These are phyloP conservation scores for Seminavis robusta DNA, from an alignment of 108 stramenopile species.

Conservation along the genomic window DNA sequence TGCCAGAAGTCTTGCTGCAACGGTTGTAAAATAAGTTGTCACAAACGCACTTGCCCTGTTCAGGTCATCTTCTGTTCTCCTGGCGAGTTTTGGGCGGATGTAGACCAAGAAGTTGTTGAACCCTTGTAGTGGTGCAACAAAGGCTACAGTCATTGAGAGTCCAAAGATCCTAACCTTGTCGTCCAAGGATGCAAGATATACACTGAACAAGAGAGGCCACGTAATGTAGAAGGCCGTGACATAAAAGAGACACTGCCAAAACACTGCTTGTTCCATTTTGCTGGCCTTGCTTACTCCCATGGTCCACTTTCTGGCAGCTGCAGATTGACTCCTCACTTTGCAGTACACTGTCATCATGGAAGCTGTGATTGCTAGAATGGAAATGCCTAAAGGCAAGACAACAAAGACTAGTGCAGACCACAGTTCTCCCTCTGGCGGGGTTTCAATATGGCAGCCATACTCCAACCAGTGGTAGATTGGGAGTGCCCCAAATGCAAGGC, in stretches of 20 bases:
- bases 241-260: neutral
- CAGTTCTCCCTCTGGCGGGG: neutral
- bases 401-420: neutral
- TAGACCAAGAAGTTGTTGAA: conserved; percentile 41
- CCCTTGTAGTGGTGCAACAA: conserved; percentile 35
- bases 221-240: neutral
- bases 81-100: conserved; percentile 27
- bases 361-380: neutral
- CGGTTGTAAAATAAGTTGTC: no score
- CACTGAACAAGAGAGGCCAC: conserved; percentile 3
- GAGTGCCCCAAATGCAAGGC: neutral
- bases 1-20: no score
- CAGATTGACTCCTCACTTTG: neutral
- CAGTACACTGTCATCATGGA: neutral
- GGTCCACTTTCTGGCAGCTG: neutral
- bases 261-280: neutral
- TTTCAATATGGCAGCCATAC: neutral
- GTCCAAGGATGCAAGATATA: neutral
- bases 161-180: neutral
- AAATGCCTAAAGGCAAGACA: neutral
- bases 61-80: no score
- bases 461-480: conserved; percentile 6
- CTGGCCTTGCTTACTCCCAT: neutral
- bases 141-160: neutral
- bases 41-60: no score